Conservation (phyloP, 1,284 basidiomycete genomes). For the Violaceomyces palustris region DNA sequence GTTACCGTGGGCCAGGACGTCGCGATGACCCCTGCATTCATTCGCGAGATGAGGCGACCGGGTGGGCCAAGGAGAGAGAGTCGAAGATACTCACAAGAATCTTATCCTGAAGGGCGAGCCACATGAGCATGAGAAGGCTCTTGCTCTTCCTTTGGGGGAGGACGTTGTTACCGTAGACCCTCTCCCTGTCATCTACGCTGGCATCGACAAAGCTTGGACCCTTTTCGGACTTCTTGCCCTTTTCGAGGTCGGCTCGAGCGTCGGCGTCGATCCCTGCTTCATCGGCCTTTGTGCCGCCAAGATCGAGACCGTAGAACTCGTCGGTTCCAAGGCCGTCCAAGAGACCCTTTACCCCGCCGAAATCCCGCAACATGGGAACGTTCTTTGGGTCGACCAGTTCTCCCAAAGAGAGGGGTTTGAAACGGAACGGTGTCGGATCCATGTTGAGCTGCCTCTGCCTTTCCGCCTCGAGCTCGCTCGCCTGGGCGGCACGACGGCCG, state of each 20-base stretch:
- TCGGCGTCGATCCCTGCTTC: constrained; percentile 13
- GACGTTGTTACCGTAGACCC: constrained; percentile 74
- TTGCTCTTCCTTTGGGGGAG: constrained; percentile 75
- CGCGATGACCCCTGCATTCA: too few species aligned
- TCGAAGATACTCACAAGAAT: constrained; percentile 62
- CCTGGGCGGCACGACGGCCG: constrained; percentile 29
- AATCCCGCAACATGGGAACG: constrained; percentile 62
- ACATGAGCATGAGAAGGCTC: constrained; percentile 79
- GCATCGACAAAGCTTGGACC: constrained; percentile 20
- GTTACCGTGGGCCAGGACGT: too few species aligned
- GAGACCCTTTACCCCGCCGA: constrained; percentile 72
- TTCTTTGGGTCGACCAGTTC: constrained; percentile 82
- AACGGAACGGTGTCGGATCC: constrained; percentile 45
- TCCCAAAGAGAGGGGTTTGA: constrained; percentile 70
- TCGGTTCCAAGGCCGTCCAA: constrained; percentile 72
- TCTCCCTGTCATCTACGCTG: constrained; percentile 28
- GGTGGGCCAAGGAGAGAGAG: too few species aligned
- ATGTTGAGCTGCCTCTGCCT: constrained; percentile 27
- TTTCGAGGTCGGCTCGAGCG: background rate
- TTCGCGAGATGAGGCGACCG: too few species aligned
- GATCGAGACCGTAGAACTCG: constrained; percentile 52
- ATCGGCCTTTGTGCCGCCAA: constrained; percentile 22
- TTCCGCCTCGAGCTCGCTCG: constrained; percentile 28
- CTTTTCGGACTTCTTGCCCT: background rate
- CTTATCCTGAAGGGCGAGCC: constrained; percentile 90